Evolutionary conservation across 1,284 basidiomycete genomes (phyloP), one percentile per base, ranked within the genome.

Genomic region (Tilletia walkeri): DNA sequence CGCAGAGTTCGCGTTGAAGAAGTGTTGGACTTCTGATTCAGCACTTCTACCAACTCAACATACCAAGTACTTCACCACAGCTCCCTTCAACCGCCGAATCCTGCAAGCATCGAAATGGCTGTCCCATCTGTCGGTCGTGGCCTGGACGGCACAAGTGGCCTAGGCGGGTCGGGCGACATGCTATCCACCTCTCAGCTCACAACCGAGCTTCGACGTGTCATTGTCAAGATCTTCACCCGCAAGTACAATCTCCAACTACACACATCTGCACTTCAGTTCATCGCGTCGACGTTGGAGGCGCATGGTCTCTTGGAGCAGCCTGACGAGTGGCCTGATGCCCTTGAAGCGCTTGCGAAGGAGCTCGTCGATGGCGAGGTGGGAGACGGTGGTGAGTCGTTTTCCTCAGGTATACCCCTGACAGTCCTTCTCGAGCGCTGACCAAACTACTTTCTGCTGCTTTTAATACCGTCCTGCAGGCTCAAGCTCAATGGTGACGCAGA

Each of bases 181-280:
- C 24, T 30, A 30, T 30, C 24, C 24, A 7, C 41, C 41, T 45
- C 41, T 14, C 41, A 56, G 5, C 59, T 66, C 39, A 66, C 81
- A 16, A 73, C 79, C 48, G 78, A 76, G 20, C 73, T 82, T 53
- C 79, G 81, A n/a, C 72, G 76, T 18, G 50, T 67, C 2, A 77
- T 83, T 66, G 67, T 83, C 45, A 76, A 76, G 36, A 73, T 78
- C 5, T 83, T 83, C 65, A 81, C 80, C 24, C 73, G 72, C 61
- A 81, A 82, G 69, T 75, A 80, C 71, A 76, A 76, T 39, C 72
- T 82, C 16, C 80, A 81, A 67, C 73, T 83, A n/a, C 79, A 81
- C 54, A 74, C 81, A 4, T 80, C 79, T 20, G 79, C 82, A 9
- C 74, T 83, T 59, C 53, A 73, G 14, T 83, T 81, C 69, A 80